These are phyloP conservation scores for Lachancea lanzarotensis DNA, from an alignment of 805 yeast species.

Conservation along the genomic window DNA sequence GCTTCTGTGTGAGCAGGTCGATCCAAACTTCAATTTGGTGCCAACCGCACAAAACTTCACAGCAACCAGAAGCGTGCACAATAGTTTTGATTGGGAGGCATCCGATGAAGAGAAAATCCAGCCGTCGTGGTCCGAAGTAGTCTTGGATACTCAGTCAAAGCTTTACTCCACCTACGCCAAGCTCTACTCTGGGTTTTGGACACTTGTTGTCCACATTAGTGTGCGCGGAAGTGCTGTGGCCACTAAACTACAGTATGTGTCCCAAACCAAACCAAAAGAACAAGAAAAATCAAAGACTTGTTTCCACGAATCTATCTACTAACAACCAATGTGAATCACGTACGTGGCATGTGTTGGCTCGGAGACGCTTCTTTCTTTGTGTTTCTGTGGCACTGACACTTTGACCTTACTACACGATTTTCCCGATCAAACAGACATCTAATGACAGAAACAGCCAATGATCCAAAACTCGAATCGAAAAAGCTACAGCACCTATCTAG, in stretches of 20 bases:
- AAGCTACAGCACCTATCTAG: neutral
- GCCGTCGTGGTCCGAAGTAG: neutral
- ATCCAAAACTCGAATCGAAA: neutral
- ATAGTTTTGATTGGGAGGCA: slow-evolving; percentile 4
- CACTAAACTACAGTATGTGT: slow-evolving; percentile 2
- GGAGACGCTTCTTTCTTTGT: neutral
- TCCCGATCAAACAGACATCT: neutral
- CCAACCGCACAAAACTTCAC: neutral
- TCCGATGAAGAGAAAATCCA: neutral
- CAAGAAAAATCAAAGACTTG: too few relatives aligned
- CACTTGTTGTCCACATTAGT: neutral
- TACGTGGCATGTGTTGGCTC: neutral
- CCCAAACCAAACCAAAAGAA: too few relatives aligned
- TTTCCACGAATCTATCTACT: neutral
- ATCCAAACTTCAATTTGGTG: slow-evolving; percentile 2
- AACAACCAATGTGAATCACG: neutral
- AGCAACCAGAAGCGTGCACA: neutral
- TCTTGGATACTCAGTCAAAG: neutral
- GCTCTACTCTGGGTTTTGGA: slow-evolving; percentile 1
- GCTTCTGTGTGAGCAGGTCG: slow-evolving; percentile 6
- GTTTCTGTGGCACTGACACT: slow-evolving; percentile 5
- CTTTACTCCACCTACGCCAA: neutral
- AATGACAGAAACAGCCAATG: neutral
- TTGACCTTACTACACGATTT: neutral
- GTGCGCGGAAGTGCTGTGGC: neutral